phyloP scores from a whole-genome alignment of 2,329 filamentous ascomycete species.

The Zelopaecilomyces penicillatus region DNA sequence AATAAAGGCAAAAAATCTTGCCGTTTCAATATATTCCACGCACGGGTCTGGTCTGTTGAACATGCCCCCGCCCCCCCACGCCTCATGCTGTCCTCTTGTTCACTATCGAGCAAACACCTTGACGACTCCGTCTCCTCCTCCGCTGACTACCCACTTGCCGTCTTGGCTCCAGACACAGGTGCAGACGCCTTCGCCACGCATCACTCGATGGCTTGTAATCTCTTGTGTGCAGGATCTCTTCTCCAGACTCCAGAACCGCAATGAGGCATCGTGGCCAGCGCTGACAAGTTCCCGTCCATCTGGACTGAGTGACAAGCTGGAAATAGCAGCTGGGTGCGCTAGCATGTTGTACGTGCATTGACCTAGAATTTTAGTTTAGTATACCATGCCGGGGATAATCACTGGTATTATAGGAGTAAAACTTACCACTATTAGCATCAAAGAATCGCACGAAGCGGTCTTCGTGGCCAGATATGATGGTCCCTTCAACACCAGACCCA shows the following conservation, averaged over 20 bases:
- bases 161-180: constrained; percentile 93
- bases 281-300: constrained; percentile 92
- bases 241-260: constrained; percentile 95
- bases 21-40: no score
- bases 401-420: no score
- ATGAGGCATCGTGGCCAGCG: constrained; percentile 87
- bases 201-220: constrained; percentile 83
- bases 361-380: constrained; percentile 43
- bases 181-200: constrained; percentile 94
- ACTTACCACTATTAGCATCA: constrained; percentile 95
- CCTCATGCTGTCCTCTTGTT: no score
- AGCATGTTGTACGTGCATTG: constrained; percentile 99
- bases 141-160: constrained; percentile 87
- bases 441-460: constrained; percentile 95
- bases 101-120: constrained; percentile 69
- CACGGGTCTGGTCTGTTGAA: no score
- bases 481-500: constrained; percentile 77
- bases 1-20: no score
- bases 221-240: constrained; percentile 94
- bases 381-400: not conserved
- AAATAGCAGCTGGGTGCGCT: constrained; percentile 88
- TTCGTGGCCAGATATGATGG: constrained; percentile 94
- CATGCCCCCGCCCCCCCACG: no score
- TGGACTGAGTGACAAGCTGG: constrained; percentile 81
- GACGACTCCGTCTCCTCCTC: constrained; percentile 88